Conservation (phyloP, 129 eudicot genomes). For the Ambrosia artemisiifolia region DNA sequence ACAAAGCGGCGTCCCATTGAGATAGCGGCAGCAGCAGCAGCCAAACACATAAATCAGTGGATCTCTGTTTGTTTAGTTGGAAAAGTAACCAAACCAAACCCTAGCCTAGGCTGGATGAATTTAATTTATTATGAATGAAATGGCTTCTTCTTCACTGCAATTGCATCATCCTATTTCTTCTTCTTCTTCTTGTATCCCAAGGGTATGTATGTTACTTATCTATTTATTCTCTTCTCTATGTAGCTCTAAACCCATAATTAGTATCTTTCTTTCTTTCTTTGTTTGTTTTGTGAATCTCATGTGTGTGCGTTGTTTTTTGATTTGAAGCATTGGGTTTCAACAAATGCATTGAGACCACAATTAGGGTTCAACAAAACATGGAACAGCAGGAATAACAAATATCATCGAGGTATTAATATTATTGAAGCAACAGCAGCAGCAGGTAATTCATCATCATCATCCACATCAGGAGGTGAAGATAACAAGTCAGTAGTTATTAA, state of each 20-base stretch:
- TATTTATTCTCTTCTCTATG: too few species aligned
- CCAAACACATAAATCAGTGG: too few species aligned
- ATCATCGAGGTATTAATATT: slow-evolving; percentile 27
- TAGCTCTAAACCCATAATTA: too few species aligned
- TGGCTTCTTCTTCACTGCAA: neutral
- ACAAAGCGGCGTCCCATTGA: too few species aligned
- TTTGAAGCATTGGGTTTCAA: slow-evolving; percentile 36
- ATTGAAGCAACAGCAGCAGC: neutral
- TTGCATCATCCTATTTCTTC: neutral
- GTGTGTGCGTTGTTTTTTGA: neutral
- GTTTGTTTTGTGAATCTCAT: neutral
- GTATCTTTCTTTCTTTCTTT: neutral
- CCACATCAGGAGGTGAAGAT: slow-evolving; percentile 1
- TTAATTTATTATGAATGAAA: too few species aligned
- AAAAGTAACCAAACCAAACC: too few species aligned
- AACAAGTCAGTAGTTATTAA: neutral
- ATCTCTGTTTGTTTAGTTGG: too few species aligned
- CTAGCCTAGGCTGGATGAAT: too few species aligned
- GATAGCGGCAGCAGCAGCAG: too few species aligned
- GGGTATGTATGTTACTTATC: too few species aligned
- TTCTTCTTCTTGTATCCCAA: too few species aligned
- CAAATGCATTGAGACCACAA: slow-evolving; percentile 28
- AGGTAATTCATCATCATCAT: neutral
- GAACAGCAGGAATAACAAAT: slow-evolving; percentile 20
- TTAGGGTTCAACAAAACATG: slow-evolving; percentile 10